Percentiles rank a stretch among this genome's conserved stretches.
Evolutionary conservation across 2,329 filamentous ascomycete genomes (phyloP).

Genomic region (Ceratocystis destructans): DNA sequence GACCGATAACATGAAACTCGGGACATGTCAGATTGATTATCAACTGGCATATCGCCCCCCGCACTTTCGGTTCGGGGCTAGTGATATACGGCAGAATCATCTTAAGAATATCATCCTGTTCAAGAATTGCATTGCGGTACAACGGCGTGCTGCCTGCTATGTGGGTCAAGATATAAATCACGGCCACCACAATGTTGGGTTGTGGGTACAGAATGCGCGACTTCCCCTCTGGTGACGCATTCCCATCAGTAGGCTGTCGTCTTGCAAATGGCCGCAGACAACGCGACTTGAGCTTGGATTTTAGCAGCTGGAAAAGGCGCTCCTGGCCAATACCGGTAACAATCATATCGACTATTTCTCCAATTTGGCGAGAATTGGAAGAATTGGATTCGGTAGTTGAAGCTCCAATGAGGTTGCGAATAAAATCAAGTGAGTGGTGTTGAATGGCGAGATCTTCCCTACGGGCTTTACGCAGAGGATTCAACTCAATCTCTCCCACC

Average conservation of each 20-base stretch:
- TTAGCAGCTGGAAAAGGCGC: slow-evolving; percentile 66
- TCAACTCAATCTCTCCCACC: slow-evolving; percentile 4
- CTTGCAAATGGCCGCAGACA: slow-evolving; percentile 40
- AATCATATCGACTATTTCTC: slow-evolving; percentile 72
- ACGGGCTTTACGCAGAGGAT: slow-evolving; percentile 42
- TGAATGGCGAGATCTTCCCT: slow-evolving; percentile 75
- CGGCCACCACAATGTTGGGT: slow-evolving; percentile 59
- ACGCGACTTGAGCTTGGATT: slow-evolving; percentile 58
- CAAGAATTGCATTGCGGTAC: slow-evolving; percentile 64
- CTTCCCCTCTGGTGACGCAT: slow-evolving; percentile 25
- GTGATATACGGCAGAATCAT: slow-evolving; percentile 59
- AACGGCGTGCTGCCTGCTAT: slow-evolving; percentile 68
- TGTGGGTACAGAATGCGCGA: slow-evolving; percentile 43
- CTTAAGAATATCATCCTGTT: slow-evolving; percentile 62
- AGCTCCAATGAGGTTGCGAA: slow-evolving; percentile 62
- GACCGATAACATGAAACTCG: slow-evolving; percentile 49
- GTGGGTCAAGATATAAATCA: slow-evolving; percentile 74
- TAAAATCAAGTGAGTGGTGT: slow-evolving; percentile 77
- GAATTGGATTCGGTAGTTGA: neutral
- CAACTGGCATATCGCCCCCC: slow-evolving; percentile 67
- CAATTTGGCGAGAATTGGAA: slow-evolving; percentile 39
- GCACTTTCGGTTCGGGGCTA: slow-evolving; percentile 59
- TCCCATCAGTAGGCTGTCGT: slow-evolving; percentile 24
- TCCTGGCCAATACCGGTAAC: slow-evolving; percentile 63
- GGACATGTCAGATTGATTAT: slow-evolving; percentile 75